A percentile compares a stretch with the other conserved stretches of the same genome.
Evolutionary conservation across 805 yeast species (phyloP).

Genomic region (Geotrichum ghanense): DNA sequence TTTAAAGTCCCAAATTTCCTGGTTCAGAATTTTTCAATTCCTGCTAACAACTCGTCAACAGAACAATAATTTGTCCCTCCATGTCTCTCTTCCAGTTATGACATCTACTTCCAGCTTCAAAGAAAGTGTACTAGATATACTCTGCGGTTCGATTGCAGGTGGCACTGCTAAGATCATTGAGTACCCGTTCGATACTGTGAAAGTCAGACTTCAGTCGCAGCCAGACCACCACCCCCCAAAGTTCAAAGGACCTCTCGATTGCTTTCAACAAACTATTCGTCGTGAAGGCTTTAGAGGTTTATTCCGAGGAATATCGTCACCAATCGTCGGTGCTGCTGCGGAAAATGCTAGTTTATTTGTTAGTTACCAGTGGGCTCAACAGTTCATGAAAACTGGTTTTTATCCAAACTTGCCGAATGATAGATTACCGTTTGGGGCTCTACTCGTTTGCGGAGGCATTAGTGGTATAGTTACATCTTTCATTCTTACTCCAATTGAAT

Average conservation of each 20-base stretch:
- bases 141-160: slow-evolving; percentile 46
- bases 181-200: slow-evolving; percentile 87
- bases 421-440: slow-evolving; percentile 30
- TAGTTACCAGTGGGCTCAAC: slow-evolving; percentile 14
- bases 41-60: no score
- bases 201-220: slow-evolving; percentile 76
- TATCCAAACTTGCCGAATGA: slow-evolving; percentile 8
- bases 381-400: slow-evolving; percentile 6
- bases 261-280: slow-evolving; percentile 47
- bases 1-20: no score
- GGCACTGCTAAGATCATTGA: slow-evolving; percentile 75
- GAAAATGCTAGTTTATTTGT: slow-evolving; percentile 77
- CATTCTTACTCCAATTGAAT: slow-evolving; percentile 83
- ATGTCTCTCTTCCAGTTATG: slow-evolving; percentile 1
- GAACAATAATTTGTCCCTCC: background rate
- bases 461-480: slow-evolving; percentile 78
- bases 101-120: slow-evolving; percentile 4
- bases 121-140: slow-evolving; percentile 15
- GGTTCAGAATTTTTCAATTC: no score
- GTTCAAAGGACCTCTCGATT: slow-evolving; percentile 50
- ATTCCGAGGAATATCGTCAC: slow-evolving; percentile 69
- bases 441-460: slow-evolving; percentile 62
- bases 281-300: slow-evolving; percentile 73
- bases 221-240: slow-evolving; percentile 38
- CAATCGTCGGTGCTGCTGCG: slow-evolving; percentile 79